phyloP scores from a whole-genome alignment of 2,329 filamentous ascomycete genomes.

The Acrodontium crateriforme region DNA sequence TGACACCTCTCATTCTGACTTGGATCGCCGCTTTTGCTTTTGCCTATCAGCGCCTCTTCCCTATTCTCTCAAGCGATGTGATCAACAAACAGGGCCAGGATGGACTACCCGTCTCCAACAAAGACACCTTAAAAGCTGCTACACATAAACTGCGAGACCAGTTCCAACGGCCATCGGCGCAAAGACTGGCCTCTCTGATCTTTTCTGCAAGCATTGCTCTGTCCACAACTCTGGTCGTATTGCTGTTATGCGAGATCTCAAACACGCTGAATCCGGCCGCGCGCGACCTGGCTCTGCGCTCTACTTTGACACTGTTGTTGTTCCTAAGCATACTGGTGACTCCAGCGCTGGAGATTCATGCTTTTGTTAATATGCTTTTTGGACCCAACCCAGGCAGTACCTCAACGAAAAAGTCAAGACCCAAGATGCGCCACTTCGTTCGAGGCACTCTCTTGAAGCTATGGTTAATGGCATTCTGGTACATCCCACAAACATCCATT shows the following conservation, averaged over 20 bases:
- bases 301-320: conserved; percentile 57
- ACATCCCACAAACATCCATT: conserved; percentile 26
- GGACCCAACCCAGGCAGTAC: conserved; percentile 49
- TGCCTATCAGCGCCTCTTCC: conserved; percentile 57
- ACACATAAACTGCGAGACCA: conserved; percentile 8
- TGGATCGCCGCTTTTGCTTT: conserved; percentile 50
- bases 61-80: conserved; percentile 46
- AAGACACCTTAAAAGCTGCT: conserved; percentile 29
- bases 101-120: conserved; percentile 44
- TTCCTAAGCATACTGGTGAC: conserved; percentile 61
- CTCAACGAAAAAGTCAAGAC: conserved; percentile 42
- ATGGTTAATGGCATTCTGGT: conserved; percentile 68
- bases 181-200: conserved; percentile 35
- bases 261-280: conserved; percentile 57
- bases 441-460: conserved; percentile 47
- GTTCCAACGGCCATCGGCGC: conserved; percentile 15
- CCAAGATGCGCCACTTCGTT: conserved; percentile 34
- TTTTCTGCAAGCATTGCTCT: conserved; percentile 68
- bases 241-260: conserved; percentile 74
- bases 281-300: conserved; percentile 50
- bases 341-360: conserved; percentile 63
- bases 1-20: conserved; percentile 55
- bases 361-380: conserved; percentile 35
- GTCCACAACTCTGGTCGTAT: conserved; percentile 61
- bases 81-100: conserved; percentile 46